Percentiles rank a stretch among this genome's conserved stretches.
Conservation (phyloP, 78 protist genomes). For the Dictyostelium capitatum region DNA sequence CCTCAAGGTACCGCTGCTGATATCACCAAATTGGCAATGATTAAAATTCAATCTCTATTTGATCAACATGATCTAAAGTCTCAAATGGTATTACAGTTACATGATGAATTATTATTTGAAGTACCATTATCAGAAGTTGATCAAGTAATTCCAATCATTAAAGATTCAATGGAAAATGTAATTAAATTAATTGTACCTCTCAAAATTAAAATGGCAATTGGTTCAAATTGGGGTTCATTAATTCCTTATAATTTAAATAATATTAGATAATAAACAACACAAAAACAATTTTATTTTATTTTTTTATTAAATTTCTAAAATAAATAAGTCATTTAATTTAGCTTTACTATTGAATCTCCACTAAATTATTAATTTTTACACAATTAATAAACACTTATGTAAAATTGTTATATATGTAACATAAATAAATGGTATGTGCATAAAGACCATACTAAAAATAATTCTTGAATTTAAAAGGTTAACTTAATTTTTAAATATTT, state of each 20-base stretch:
- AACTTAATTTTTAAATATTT: no score
- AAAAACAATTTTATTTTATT: no score
- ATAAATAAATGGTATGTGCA: no score
- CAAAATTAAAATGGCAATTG: constrained; percentile 43
- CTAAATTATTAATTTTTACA: no score
- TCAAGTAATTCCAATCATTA: constrained; percentile 9
- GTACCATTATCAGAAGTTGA: constrained; percentile 25
- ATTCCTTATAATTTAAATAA: not conserved
- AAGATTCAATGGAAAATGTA: constrained; percentile 64
- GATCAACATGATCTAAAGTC: not conserved
- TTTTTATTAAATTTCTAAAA: no score
- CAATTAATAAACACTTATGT: no score
- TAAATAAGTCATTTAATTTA: no score
- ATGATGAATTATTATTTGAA: constrained; percentile 89
- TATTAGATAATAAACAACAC: no score
- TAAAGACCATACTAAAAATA: no score
- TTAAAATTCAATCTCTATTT: constrained; percentile 28
- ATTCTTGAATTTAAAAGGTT: no score
- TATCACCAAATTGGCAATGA: constrained; percentile 84
- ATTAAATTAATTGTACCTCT: constrained; percentile 39
- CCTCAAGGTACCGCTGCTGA: constrained; percentile 92
- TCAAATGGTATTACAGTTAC: constrained; percentile 78
- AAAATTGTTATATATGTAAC: no score
- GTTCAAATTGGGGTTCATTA: constrained; percentile 70
- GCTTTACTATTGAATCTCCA: no score